Base-by-base conservation (phyloP, 768 basidiomycete genomes). In the Mycena haematopus region DNA sequence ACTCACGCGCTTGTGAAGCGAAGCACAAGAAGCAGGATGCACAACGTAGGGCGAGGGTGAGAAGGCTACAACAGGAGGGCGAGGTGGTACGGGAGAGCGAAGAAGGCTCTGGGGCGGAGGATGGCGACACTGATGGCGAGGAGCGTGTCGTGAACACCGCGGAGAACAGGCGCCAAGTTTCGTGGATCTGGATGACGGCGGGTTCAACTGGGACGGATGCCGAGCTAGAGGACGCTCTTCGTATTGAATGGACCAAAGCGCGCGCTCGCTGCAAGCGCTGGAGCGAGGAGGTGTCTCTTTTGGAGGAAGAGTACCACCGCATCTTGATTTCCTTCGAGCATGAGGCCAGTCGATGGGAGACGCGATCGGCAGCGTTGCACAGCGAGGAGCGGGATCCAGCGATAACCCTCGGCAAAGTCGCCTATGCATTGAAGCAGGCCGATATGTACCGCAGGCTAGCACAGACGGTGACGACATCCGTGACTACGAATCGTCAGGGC, bases 261-360 rank as follows among this genome's bases (percentile, higher is more conserved):
- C 55, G 21, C 21, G 60, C 60, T 2, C 60, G 60, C 2, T 29
- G 33, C 17, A 22, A 40, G 6, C 45, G 58, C 14, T 70, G 69
- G 69, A 51, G 42, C 6, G 66, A 70, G 40, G 69, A 70, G 38
- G 51, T 62, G 0, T n/a, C 24, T 15, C 44, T 70, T 6, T 27
- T 70, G 11, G 31, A 47, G 33, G 69, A 70, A 35, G 69, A 70
- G 50, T 66, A 51, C 52, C 52, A 60, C 14, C 59, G 60, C 10
- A 15, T 61, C 6, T 33, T 22, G 0, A 14, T 38, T 3, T 36
- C 60, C 6, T 55, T 25, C 36, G 33, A 21, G 22, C 19, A 55
- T 22, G 15, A 49, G 31, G 52, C n/a, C 2, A 14, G 17, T 46
- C 42, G 60, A 6, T 21, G 33, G 22, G 14, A 5, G 29, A 52